Base-by-base conservation (phyloP, 192 early-diverging fungal species). In the Spizellomyces punctatus region DNA sequence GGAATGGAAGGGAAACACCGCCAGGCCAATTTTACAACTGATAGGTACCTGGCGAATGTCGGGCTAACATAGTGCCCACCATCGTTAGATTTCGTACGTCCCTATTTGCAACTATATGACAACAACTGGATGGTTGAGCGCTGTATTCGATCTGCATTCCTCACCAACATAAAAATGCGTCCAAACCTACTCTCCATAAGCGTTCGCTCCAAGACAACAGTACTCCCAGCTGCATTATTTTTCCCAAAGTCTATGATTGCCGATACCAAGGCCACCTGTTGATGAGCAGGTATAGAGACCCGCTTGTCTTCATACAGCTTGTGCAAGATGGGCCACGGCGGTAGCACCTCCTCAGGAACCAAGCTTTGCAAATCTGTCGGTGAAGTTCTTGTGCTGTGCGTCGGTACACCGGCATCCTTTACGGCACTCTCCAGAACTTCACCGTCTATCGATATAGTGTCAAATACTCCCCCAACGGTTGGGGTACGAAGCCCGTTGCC, bases 1-100 rank as follows among this genome's bases (percentile, higher is more conserved):
- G 8, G 14, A 14, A 21, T 17, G 19, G 19, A 16, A 41, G 12
- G n/a, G 27, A 36, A 36, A 36, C 27, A 36, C 27, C 27, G 27
- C 27, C 27, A 36, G 27, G 17, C 0, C 22, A 65, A 50, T 65
- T 5, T 17, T 6, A 14, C 10, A 14, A 57, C 16, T 36, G 45
- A 8, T 41, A 22, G 17, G 9, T 62, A 72, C 71, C 71, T 66
- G n/a, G 17, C 4, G 63, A 66, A 44, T 72, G 63, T 41, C 50
- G 16, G 17, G 46, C 17, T 7, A 72, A 41, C 63, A 63, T 63
- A 5, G 44, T 56, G 19, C 71, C 71, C 16, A 72, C 10, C 8
- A 42, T 17, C 6, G 50, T 66, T 19, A 72, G 19, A 56, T 64
- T 52, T 0, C 49, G 17, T 9, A 66, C 19, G 8, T 72, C 46